Conservation (phyloP, 1,284 basidiomycete species). For the Wolfiporia cocos region DNA sequence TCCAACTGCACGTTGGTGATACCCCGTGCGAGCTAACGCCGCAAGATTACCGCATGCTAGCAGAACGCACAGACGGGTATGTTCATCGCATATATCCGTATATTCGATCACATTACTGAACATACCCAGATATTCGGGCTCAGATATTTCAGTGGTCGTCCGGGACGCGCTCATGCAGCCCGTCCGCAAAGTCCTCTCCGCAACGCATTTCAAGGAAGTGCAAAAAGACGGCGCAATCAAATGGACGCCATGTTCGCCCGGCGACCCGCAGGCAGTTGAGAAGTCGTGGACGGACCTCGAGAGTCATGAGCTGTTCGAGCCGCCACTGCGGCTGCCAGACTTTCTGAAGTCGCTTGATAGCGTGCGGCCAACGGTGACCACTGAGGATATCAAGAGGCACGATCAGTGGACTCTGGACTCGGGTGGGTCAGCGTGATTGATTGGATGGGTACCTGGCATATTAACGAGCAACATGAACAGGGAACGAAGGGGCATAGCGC, state of each 20-base stretch:
- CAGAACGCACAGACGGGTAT: slow-evolving; percentile 83
- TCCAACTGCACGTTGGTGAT: slow-evolving; percentile 91
- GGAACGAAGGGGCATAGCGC: slow-evolving; percentile 36
- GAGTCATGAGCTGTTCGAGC: slow-evolving; percentile 88
- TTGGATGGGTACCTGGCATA: no score
- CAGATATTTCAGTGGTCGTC: slow-evolving; percentile 93
- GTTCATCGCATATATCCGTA: no score
- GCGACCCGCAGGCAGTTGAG: slow-evolving; percentile 82
- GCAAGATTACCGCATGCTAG: slow-evolving; percentile 81
- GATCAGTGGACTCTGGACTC: slow-evolving; percentile 91
- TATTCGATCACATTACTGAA: no score
- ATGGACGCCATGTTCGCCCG: slow-evolving; percentile 94
- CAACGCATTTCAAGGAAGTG: slow-evolving; percentile 90
- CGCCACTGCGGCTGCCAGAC: slow-evolving; percentile 73
- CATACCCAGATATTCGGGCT: slow-evolving; percentile 79
- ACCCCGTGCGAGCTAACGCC: slow-evolving; percentile 84
- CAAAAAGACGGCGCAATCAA: slow-evolving; percentile 34
- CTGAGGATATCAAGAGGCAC: slow-evolving; percentile 86
- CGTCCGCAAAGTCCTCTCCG: slow-evolving; percentile 91
- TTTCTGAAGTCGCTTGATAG: slow-evolving; percentile 83
- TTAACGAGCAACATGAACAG: no score
- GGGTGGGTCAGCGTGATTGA: no score
- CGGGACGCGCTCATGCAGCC: slow-evolving; percentile 99
- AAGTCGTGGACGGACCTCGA: slow-evolving; percentile 92
- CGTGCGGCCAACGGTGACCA: slow-evolving; percentile 86